phyloP scores from a whole-genome alignment of 805 yeast genomes.

The Yarrowia sp. region DNA sequence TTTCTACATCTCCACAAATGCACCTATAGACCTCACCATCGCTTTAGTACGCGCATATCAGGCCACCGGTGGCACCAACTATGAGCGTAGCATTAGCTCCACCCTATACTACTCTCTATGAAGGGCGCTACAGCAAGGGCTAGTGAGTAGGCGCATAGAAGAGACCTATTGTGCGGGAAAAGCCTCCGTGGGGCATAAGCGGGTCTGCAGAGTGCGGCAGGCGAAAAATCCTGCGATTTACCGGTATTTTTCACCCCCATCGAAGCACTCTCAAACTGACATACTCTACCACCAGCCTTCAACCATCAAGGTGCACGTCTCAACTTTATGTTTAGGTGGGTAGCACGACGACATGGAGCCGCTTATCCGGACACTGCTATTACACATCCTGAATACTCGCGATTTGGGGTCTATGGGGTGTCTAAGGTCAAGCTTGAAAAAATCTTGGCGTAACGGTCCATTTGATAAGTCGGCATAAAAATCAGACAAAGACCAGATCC shows the following conservation, averaged over 20 bases:
- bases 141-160: neutral
- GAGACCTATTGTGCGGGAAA: neutral
- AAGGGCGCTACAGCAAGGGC: slow-evolving; percentile 13
- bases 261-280: neutral
- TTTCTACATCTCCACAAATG: too few species aligned
- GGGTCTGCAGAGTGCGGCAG: too few species aligned
- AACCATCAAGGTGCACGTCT: slow-evolving; percentile 24
- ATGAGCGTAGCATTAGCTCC: slow-evolving; percentile 1
- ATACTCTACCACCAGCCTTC: neutral
- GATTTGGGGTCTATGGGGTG: too few species aligned
- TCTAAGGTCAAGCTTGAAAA: too few species aligned
- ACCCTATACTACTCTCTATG: neutral
- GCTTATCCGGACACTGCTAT: slow-evolving; percentile 3
- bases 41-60: neutral
- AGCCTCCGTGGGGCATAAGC: neutral
- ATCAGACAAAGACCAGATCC: neutral
- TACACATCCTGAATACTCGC: slow-evolving; percentile 1
- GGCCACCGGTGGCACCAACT: neutral
- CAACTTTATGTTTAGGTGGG: slow-evolving; percentile 17
- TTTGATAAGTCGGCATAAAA: neutral
- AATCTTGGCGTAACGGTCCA: slow-evolving; percentile 10
- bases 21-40: neutral
- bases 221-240: too few species aligned
- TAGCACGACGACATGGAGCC: slow-evolving; percentile 3
- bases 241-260: too few species aligned